Evolutionary conservation across 768 basidiomycete genomes (phyloP).

Genomic region (Artomyces pyxidatus): DNA sequence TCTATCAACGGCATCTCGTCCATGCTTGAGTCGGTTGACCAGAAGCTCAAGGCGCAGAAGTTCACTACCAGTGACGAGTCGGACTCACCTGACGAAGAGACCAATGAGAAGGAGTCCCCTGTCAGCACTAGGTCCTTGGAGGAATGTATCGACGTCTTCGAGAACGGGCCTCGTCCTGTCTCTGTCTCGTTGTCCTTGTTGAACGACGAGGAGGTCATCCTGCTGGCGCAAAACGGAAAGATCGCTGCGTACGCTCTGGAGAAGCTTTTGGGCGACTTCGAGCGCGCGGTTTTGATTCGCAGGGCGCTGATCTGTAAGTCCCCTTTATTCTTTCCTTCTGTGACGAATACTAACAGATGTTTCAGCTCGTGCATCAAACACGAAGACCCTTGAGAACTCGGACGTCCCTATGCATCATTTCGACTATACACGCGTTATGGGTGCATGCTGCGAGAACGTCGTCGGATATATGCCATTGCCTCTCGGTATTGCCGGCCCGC

Average conservation of each 20-base stretch:
- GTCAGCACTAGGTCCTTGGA: slow-evolving; percentile 45
- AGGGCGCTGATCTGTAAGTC: slow-evolving; percentile 84
- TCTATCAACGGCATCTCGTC: slow-evolving; percentile 29
- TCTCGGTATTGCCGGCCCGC: slow-evolving; percentile 92
- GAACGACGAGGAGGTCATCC: slow-evolving; percentile 87
- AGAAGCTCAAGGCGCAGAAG: slow-evolving; percentile 34
- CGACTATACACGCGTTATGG: slow-evolving; percentile 90
- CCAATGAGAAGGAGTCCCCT: slow-evolving; percentile 8
- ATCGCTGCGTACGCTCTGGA: slow-evolving; percentile 93
- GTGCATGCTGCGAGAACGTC: slow-evolving; percentile 98
- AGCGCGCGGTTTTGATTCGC: slow-evolving; percentile 81
- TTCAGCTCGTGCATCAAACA: slow-evolving; percentile 75
- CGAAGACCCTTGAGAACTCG: slow-evolving; percentile 76
- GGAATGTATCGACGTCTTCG: slow-evolving; percentile 75
- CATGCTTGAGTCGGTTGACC: slow-evolving; percentile 50
- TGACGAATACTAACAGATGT: slow-evolving; percentile 2
- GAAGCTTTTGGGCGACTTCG: slow-evolving; percentile 84
- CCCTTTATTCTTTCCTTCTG: background rate
- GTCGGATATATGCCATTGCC: slow-evolving; percentile 95
- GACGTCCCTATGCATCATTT: slow-evolving; percentile 79
- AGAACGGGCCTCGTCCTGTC: slow-evolving; percentile 59
- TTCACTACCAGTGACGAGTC: slow-evolving; percentile 16
- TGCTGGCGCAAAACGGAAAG: slow-evolving; percentile 86
- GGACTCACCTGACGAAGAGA: slow-evolving; percentile 18
- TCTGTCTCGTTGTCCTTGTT: slow-evolving; percentile 50